phyloP scores from a whole-genome alignment of 2,329 filamentous ascomycete species.

The Ophiobolus disseminans region DNA sequence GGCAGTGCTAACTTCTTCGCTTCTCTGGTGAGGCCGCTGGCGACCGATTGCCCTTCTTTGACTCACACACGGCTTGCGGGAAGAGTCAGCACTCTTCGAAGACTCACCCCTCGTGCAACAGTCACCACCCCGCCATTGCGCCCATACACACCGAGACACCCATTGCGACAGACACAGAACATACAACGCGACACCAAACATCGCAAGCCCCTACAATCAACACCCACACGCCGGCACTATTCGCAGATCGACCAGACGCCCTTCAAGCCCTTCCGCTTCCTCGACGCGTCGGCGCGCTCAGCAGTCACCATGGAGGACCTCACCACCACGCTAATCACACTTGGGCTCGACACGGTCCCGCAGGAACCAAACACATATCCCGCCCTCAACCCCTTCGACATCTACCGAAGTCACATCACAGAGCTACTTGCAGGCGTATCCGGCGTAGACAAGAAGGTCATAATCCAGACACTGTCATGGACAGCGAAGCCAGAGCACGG shows the following conservation, averaged over 20 bases:
- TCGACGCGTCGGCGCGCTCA: conserved; percentile 35
- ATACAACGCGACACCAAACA: conserved; percentile 1
- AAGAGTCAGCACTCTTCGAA: conserved; percentile 13
- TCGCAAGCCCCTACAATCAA: not conserved
- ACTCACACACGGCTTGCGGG: conserved; percentile 27
- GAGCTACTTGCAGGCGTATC: conserved; percentile 71
- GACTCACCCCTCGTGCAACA: conserved; percentile 10
- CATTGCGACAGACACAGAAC: not conserved
- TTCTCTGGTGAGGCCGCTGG: conserved; percentile 40
- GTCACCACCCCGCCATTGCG: conserved; percentile 12
- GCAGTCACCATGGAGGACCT: conserved; percentile 46
- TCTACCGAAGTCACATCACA: conserved; percentile 80
- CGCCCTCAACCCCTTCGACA: conserved; percentile 75
- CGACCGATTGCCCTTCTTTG: conserved; percentile 41
- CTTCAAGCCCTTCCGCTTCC: conserved; percentile 28
- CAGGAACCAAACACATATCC: conserved; percentile 60
- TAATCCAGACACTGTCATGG: conserved; percentile 80
- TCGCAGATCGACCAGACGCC: conserved; percentile 22
- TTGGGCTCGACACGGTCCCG: conserved; percentile 50
- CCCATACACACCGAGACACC: conserved; percentile 8
- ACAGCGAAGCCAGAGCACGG: conserved; percentile 81
- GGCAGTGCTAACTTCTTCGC: conserved; percentile 31
- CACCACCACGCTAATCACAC: conserved; percentile 42
- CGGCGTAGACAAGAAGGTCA: conserved; percentile 72
- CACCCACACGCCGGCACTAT: conserved; percentile 12